phyloP scores from a whole-genome alignment of 768 basidiomycete genomes.

The Russula sp. region DNA sequence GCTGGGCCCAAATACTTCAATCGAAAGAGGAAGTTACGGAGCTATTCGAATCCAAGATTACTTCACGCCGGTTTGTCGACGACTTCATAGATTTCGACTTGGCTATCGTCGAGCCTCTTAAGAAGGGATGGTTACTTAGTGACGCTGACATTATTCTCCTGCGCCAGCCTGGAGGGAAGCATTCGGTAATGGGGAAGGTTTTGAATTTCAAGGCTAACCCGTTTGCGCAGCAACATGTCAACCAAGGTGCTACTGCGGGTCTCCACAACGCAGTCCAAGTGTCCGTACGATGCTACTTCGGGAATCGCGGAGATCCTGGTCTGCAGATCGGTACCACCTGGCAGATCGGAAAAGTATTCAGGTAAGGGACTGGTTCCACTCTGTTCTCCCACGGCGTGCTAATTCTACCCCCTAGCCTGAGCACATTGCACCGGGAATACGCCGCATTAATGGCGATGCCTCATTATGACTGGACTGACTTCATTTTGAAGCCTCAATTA shows the following conservation, averaged over 20 bases:
- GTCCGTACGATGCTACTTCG: conserved; percentile 26
- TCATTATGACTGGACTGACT: conserved; percentile 71
- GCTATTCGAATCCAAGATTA: conserved; percentile 55
- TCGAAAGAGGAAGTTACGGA: conserved; percentile 63
- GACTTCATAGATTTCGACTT: conserved; percentile 81
- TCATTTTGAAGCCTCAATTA: conserved; percentile 64
- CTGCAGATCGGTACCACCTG: conserved; percentile 63
- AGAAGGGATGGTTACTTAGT: conserved; percentile 65
- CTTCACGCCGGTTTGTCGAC: conserved; percentile 64
- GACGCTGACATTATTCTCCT: conserved; percentile 88
- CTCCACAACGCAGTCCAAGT: conserved; percentile 19
- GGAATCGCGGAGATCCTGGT: conserved; percentile 44
- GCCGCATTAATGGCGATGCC: conserved; percentile 77
- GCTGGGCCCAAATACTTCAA: conserved; percentile 82
- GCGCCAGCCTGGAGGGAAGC: conserved; percentile 47
- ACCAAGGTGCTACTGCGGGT: conserved; percentile 47
- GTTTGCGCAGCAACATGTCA: conserved; percentile 47
- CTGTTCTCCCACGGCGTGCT: not conserved
- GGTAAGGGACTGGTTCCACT: conserved; percentile 42
- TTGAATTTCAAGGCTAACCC: conserved; percentile 39
- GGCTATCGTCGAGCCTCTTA: conserved; percentile 49
- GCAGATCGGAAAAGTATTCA: conserved; percentile 73
- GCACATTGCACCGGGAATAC: conserved; percentile 90
- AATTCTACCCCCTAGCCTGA: conserved; percentile 50
- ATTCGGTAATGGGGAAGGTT: conserved; percentile 67